Base-by-base conservation (phyloP, 108 stramenopile genomes). In the Licmophora abbreviata region DNA sequence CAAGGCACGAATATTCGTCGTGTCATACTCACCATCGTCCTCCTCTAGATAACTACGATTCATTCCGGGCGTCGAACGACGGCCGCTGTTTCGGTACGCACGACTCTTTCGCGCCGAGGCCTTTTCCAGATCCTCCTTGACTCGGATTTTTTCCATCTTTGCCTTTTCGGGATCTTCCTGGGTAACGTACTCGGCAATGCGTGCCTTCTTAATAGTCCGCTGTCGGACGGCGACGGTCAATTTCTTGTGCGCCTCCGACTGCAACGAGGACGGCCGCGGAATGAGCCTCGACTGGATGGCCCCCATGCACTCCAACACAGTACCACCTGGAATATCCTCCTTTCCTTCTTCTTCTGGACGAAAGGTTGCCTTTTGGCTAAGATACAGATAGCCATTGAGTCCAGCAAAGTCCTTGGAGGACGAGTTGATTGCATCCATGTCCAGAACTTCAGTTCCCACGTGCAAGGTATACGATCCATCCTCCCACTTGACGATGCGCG, bases 391-490 rank as follows among this genome's bases (percentile, higher is more conserved):
- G 0, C 83, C 81, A 46, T 90, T 85, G 25, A 85, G 53, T 3
- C 81, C 81, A 0, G 78, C 50, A 51, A 74, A 79, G 38, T 69
- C 71, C 25, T 54, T 47, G 36, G 46, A 23, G 3, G 45, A 52
- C 15, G 62, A 34, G 26, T 58, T 51, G 25, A 74, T 34, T 24
- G 37, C 48, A 54, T 90, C 83, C 31, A 90, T 63, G 37, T 84
- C 83, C 64, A 93, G 86, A 1, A 78, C 67, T 69, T 95, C 91
- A 18, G 67, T 65, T 12, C 94, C 94, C 17, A 95, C 80, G 35
- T 90, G 81, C 34, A 95, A 44, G 6, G 85, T 85, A 31, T 56
- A 84, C 15, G 76, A 75, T 17, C 94, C 94, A 68, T 95, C 88
- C 37, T 71, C 74, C 94, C 94, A 95, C 37, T 85, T 69, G 23